A percentile compares a stretch with the other conserved stretches of the same genome.
phyloP scores from a whole-genome alignment of 1,284 basidiomycete genomes.

The Fomitopsis pinicola region DNA sequence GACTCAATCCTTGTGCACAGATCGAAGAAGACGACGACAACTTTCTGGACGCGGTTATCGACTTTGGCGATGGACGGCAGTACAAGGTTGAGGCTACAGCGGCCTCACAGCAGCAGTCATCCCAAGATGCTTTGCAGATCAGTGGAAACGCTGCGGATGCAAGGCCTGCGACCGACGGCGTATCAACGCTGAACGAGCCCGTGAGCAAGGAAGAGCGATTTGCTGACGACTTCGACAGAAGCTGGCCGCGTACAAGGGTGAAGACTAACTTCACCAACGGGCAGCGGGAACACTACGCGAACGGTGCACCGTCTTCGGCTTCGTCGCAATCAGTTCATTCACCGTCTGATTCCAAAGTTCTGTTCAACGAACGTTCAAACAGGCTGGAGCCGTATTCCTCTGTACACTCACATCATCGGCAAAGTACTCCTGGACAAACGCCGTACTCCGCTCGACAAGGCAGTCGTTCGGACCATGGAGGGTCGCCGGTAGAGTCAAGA shows the following conservation, averaged over 20 bases:
- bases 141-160: constrained; percentile 8
- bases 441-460: constrained; percentile 34
- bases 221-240: constrained; percentile 87
- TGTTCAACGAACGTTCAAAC: constrained; percentile 92
- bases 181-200: constrained; percentile 27
- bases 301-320: constrained; percentile 30
- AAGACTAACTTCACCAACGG: constrained; percentile 33
- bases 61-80: constrained; percentile 89
- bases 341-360: constrained; percentile 54
- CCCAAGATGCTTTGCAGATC: constrained; percentile 11
- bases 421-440: constrained; percentile 31
- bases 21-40: constrained; percentile 91
- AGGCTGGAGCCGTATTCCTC: constrained; percentile 72
- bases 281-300: constrained; percentile 39
- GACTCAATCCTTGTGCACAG: constrained; percentile 30
- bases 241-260: constrained; percentile 73
- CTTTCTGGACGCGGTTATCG: constrained; percentile 84
- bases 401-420: constrained; percentile 30
- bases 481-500: constrained; percentile 41
- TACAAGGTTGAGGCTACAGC: constrained; percentile 70
- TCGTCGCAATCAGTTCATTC: constrained; percentile 41
- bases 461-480: constrained; percentile 37
- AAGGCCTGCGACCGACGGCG: constrained; percentile 6
- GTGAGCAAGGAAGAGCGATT: constrained; percentile 78
- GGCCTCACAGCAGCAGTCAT: constrained; percentile 19